Percentiles rank a stretch among this genome's conserved stretches.
Conservation (phyloP, 2,329 filamentous ascomycete genomes). For the Thelonectria discophora region DNA sequence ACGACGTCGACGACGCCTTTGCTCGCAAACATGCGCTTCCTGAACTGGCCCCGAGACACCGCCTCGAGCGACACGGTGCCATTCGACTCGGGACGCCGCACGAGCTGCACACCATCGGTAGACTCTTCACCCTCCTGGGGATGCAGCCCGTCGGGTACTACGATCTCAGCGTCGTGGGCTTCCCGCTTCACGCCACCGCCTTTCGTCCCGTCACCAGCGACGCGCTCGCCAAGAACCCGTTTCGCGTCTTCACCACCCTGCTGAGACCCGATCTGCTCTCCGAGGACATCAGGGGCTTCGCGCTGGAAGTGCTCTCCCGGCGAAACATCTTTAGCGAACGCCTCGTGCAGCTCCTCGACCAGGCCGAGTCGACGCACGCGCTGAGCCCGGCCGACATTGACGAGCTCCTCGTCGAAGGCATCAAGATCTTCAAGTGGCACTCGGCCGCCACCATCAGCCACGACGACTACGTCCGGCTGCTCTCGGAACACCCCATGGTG, state of each 20-base stretch:
- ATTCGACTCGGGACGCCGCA: slow-evolving; percentile 55
- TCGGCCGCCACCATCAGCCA: neutral
- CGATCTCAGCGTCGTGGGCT: slow-evolving; percentile 53
- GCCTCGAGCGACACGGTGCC: slow-evolving; percentile 53
- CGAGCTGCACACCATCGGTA: slow-evolving; percentile 52
- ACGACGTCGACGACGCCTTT: slow-evolving; percentile 29
- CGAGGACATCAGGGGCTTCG: neutral
- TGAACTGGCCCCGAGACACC: neutral
- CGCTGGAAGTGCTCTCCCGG: slow-evolving; percentile 12
- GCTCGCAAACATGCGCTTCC: neutral
- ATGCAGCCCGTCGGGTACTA: slow-evolving; percentile 62
- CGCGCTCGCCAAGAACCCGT: slow-evolving; percentile 53
- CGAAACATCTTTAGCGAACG: slow-evolving; percentile 22
- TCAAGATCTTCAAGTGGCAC: slow-evolving; percentile 16
- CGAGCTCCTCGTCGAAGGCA: slow-evolving; percentile 22
- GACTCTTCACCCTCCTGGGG: slow-evolving; percentile 56
- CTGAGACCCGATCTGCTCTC: slow-evolving; percentile 51
- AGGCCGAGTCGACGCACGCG: slow-evolving; percentile 33
- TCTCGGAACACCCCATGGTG: slow-evolving; percentile 47
- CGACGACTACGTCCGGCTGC: neutral
- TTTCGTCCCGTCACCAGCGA: slow-evolving; percentile 53
- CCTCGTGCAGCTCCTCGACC: slow-evolving; percentile 50
- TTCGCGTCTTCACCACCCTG: slow-evolving; percentile 49
- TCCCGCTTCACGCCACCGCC: slow-evolving; percentile 60
- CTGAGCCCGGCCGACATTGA: slow-evolving; percentile 8